Evolutionary conservation across 805 yeast species (phyloP).

Genomic region (Kodamaea lidongshanica): DNA sequence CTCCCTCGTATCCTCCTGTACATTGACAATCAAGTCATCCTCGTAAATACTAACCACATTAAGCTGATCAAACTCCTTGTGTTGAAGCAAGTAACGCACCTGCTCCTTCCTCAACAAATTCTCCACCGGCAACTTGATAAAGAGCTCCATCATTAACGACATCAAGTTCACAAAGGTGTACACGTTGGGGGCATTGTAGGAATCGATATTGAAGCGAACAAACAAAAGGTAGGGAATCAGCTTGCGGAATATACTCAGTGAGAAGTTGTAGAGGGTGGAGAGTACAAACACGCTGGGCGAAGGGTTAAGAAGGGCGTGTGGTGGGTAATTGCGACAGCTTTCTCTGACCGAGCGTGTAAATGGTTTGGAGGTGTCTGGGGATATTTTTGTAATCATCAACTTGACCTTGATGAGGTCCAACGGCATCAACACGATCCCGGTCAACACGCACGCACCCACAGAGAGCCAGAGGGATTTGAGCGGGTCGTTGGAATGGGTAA

Average conservation of each 20-base stretch:
- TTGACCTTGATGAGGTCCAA: constrained; percentile 75
- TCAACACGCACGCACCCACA: constrained; percentile 62
- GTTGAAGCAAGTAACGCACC: constrained; percentile 51
- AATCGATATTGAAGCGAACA: constrained; percentile 58
- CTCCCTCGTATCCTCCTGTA: constrained; percentile 30
- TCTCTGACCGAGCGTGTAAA: constrained; percentile 65
- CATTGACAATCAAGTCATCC: constrained; percentile 50
- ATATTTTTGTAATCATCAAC: constrained; percentile 64
- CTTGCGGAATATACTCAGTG: constrained; percentile 54
- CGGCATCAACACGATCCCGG: constrained; percentile 73
- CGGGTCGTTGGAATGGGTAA: constrained; percentile 75
- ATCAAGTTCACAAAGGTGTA: constrained; percentile 55
- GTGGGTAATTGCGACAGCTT: constrained; percentile 56
- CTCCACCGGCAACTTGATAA: constrained; percentile 79
- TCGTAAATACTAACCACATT: constrained; percentile 40
- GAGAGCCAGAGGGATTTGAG: constrained; percentile 60
- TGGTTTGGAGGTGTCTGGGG: constrained; percentile 12
- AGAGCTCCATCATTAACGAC: constrained; percentile 62
- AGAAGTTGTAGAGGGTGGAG: constrained; percentile 57
- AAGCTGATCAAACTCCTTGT: constrained; percentile 31
- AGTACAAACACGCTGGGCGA: constrained; percentile 30
- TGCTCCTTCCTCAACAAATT: constrained; percentile 82
- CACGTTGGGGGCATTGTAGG: constrained; percentile 53
- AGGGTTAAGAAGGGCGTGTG: constrained; percentile 51
- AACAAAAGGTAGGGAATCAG: constrained; percentile 62